Base-by-base conservation (phyloP, 2,329 filamentous ascomycete genomes). In the Alternaria arborescens region DNA sequence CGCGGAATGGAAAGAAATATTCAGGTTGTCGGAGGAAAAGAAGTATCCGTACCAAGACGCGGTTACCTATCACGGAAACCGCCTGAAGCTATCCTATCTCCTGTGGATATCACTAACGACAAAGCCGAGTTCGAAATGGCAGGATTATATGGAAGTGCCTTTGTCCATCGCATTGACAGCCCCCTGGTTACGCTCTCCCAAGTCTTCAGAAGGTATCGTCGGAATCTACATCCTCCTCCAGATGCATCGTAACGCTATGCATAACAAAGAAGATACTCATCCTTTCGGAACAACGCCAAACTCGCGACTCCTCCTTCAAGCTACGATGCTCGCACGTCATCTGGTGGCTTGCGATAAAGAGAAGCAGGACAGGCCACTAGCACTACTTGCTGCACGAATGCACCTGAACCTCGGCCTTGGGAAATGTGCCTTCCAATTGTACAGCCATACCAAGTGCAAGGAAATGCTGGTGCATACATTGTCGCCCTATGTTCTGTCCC, bases 381-480 rank as follows among this genome's bases (percentile, higher is more conserved):
- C 69, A 42, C 55, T 78, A n/a, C 63, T 78, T n/a, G 72, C 75
- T 8, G 68, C 73, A 26, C 73, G 73, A 14, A 26, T 77, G 6
- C 75, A 78, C 55, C 57, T 76, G 11, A 68, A 70, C 18, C 66
- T 76, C 14, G 76, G 76, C 12, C 61, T 78, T 1, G 72, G 70
- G 20, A 72, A 67, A 24, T 60, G 70, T 34, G 74, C 75, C 16
- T 75, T 76, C 47, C 63, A 71, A 11, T 62, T 74, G 18, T 78
- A 71, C 53, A 56, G 53, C 16, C 55, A 71, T 36, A 67, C 66
- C 3, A 71, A 69, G 38, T 68, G 72, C 32, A 78, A 78, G 55
- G 75, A 78, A 46, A 76, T 78, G 68, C 65, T 78, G 4, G 50
- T 75, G 11, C 74, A 78, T 42, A 77, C 71, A 4, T 26, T 75